Base-by-base conservation (phyloP, 164 flowering plant genomes). In the Piper betle region DNA sequence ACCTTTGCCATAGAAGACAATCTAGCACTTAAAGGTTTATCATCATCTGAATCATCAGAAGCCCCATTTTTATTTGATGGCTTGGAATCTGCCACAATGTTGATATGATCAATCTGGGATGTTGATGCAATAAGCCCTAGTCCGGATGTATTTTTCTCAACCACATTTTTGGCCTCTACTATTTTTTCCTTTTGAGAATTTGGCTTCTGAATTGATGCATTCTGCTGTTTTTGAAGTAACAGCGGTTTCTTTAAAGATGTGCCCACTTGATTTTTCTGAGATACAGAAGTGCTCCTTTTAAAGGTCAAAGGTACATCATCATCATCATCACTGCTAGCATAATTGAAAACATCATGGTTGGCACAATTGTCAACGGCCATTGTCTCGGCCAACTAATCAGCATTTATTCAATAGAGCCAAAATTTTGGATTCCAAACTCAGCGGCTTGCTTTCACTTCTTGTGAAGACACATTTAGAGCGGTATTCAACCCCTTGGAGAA, bases 1-100 rank as follows among this genome's bases (percentile, higher is more conserved):
- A 66, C 20, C 11, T 25, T 17, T 17, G 65, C 9, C 57, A 68
- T 65, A 39, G 56, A 16, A 17, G 72, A 5, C 39, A 72, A 57
- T 63, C 80, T 79, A 39, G 57, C 13, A 64, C 73, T 75, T 33
- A 80, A 69, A 54, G 87, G 84, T 61, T 70, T 79, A 39, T 78
- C 81, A 69, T 83, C 87, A 50, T 84, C 98, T 60, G 90, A 85
- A 73, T 86, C 93, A 52, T 72, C 75, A 69, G 66, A 73, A 33
- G 58, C 12, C 12, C 58, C 58, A 40, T 67, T 64, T 62, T 39
- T 61, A 66, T 55, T 17, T 1, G 65, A 13, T 17, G 57, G 33
- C 19, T 60, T 76, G 43, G 56, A 69, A 37, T 58, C 64, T 10
- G 72, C 41, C 33, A 63, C 59, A 40, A 59, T 57, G 55, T 73